Evolutionary conservation across 163 green algal species (phyloP), one percentile per base, ranked within the genome.

Genomic region (Chloromonas sp.): DNA sequence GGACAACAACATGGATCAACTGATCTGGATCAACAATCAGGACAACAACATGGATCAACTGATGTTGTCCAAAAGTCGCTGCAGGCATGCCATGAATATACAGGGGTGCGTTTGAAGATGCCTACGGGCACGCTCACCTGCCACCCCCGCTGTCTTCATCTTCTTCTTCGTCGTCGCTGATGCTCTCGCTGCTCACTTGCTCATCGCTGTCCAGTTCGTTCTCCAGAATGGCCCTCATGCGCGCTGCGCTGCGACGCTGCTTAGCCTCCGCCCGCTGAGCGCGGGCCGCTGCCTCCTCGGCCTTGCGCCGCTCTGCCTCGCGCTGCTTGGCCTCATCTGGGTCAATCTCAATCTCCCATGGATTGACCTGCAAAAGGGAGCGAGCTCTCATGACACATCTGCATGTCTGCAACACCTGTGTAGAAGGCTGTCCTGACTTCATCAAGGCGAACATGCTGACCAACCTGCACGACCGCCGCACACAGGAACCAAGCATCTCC

Each of bases 301-400:
- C 70, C 82, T 81, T 74, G 59, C 79, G 62, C 76, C 86, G 62
- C 83, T 89, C 83, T 60, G 83, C 70, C 60, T 85, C 78, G 57
- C 79, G 81, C 84, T 85, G 62, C 70, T 84, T 84, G 60, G 82
- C 78, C 77, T 81, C 84, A 11, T 81, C 62, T 71, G 81, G 78
- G 60, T 87, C 84, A 5, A 70, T 1, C 82, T 85, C 82, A 13
- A 97, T 89, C 84, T 96, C 93, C 93, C 93, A 96, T 15, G 93
- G 91, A 74, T 88, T 94, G 8, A 97, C 89, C 81, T 87, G 77
- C 70, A 74, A 15, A 36, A 36, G 36, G 36, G 36, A 36, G 36
- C 36, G 36, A 36, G 36, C 36, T 36, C 36, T 36, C 36, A 36
- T 36, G 36, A 36, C 36, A 36, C 36, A 36, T 36, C 36, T 36